Conservation (phyloP, 2,329 filamentous ascomycete species). For the Aspergillus quadricinctus region DNA sequence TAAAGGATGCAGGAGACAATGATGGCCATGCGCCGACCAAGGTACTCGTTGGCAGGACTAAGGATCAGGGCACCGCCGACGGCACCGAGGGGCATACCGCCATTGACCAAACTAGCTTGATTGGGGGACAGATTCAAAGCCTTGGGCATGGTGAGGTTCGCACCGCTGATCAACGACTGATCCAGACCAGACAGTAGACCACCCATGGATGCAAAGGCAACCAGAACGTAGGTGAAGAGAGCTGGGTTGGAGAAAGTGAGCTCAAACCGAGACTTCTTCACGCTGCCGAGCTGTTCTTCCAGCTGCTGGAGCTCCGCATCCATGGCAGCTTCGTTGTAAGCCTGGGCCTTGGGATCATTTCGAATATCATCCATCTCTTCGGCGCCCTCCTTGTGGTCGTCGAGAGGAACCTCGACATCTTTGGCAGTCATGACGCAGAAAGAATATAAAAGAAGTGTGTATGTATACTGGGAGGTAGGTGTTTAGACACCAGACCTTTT, state of each 20-base stretch:
- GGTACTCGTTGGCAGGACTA: conserved; percentile 62
- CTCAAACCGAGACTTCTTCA: conserved; percentile 29
- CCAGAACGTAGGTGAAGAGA: conserved; percentile 64
- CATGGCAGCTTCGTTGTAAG: conserved; percentile 28
- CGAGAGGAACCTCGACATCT: conserved; percentile 23
- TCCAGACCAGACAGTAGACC: conserved; percentile 68
- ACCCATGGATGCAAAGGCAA: conserved; percentile 70
- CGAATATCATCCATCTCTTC: conserved; percentile 25
- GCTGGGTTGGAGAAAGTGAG: conserved; percentile 58
- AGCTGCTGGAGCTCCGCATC: conserved; percentile 27
- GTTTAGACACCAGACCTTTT: neutral
- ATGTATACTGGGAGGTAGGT: neutral
- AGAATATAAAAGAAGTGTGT: neutral
- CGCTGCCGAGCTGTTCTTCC: conserved; percentile 21
- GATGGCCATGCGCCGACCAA: conserved; percentile 65
- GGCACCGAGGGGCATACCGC: conserved; percentile 67
- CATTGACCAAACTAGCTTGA: conserved; percentile 64
- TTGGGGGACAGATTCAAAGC: conserved; percentile 53
- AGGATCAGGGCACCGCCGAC: conserved; percentile 66
- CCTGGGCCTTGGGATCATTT: conserved; percentile 19
- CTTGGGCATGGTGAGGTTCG: conserved; percentile 57
- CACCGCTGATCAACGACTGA: conserved; percentile 68
- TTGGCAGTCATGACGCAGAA: conserved; percentile 14
- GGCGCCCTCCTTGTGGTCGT: conserved; percentile 22
- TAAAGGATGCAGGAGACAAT: conserved; percentile 66